phyloP scores from a whole-genome alignment of 2,329 filamentous ascomycete genomes.

The Helotiales sp. region DNA sequence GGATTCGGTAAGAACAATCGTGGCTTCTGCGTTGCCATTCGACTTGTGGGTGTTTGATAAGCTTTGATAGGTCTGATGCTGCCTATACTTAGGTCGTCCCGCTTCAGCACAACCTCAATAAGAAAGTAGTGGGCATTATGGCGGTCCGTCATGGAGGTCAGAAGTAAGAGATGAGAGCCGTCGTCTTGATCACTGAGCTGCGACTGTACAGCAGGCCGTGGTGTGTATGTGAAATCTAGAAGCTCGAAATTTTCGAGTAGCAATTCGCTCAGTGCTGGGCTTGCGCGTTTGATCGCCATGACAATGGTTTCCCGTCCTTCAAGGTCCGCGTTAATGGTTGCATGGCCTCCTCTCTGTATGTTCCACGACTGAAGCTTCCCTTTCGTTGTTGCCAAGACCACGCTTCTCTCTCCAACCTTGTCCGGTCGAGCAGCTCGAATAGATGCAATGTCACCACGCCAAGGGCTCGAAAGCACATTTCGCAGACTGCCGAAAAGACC shows the following conservation, averaged over 20 bases:
- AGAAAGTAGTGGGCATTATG: constrained; percentile 67
- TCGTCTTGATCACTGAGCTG: constrained; percentile 54
- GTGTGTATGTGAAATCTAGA: constrained; percentile 75
- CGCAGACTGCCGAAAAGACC: constrained; percentile 82
- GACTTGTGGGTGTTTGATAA: constrained; percentile 54
- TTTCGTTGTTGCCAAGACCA: constrained; percentile 76
- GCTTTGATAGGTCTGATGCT: constrained; percentile 68
- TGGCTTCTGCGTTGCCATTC: constrained; percentile 48
- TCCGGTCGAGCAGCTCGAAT: constrained; percentile 72
- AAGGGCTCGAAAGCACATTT: constrained; percentile 68
- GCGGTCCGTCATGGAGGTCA: constrained; percentile 57
- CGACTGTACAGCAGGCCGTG: constrained; percentile 51
- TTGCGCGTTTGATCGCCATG: constrained; percentile 57
- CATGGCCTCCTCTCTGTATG: constrained; percentile 82
- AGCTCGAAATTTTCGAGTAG: constrained; percentile 66
- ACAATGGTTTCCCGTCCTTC: constrained; percentile 68
- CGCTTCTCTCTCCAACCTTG: constrained; percentile 79
- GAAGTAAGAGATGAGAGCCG: constrained; percentile 57
- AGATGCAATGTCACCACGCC: constrained; percentile 77
- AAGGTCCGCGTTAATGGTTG: constrained; percentile 70
- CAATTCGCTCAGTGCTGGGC: constrained; percentile 48
- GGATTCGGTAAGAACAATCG: constrained; percentile 77
- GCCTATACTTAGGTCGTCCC: constrained; percentile 55
- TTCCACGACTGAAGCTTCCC: constrained; percentile 85
- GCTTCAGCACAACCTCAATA: constrained; percentile 67